Base-by-base conservation (phyloP, 768 basidiomycete genomes). In the Phaffia tasmanica region DNA sequence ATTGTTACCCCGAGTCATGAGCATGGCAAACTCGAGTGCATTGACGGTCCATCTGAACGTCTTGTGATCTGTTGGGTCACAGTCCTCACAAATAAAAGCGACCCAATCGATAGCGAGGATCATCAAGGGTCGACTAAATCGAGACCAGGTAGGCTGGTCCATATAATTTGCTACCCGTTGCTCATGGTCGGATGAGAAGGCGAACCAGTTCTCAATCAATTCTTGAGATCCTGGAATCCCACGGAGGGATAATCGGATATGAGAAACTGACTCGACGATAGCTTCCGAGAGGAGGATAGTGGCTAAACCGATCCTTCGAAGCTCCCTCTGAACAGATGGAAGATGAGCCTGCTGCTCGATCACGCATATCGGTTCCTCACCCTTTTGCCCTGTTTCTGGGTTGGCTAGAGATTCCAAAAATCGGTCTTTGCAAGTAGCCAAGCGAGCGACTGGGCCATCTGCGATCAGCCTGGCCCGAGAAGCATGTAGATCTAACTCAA, bases 11-110 rank as follows among this genome's bases (percentile, higher is more conserved):
- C 86, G 83, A 18, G 92, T 97, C 64, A 93, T 86, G 68, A 86
- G 83, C 67, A 89, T 83, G 1, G 91, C 86, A 74, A 92, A 97
- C 74, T 95, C 91, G 35, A 99, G 83, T 1, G 95, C 93, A 66
- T 86, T 88, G 62, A 99, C 92, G 9, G 95, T 93, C 93, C 93
- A 98, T 74, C 88, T 87, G 81, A 99, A 99, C 0, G 91, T 98
- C 75, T 86, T 88, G 65, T 90, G 83, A 75, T 98, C 93, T 46
- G 89, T 87, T 9, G 93, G 91, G 72, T 95, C 89, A 78, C 95
- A 99, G 72, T 93, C 89, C 73, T 97, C 92, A 78, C 91, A 95
- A 70, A 98, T 94, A 80, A 99, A 98, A 54, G 91, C 86, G 46
- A 98, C 89, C 94, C 94, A 99, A 16, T 89, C 87, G 72, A 98